Evolutionary conservation across 805 yeast species (phyloP).

Genomic region (Saccharomycopsis javanensis): DNA sequence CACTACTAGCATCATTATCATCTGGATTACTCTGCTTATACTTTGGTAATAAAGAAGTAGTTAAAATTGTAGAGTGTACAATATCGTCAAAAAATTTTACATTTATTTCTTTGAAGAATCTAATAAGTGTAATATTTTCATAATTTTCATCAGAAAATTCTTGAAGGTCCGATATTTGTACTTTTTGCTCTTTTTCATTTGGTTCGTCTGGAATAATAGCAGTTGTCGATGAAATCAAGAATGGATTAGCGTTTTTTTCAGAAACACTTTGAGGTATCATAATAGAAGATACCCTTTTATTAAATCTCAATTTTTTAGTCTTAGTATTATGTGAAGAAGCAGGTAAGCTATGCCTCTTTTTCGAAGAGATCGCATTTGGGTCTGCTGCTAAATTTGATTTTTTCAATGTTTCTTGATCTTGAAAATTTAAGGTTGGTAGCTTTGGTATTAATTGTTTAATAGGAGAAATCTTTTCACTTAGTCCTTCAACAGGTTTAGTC

Average conservation of each 20-base stretch:
- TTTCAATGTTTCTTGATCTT: constrained; percentile 8
- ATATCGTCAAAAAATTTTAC: constrained; percentile 39
- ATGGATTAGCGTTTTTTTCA: background rate
- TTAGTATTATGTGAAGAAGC: background rate
- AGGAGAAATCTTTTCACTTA: constrained; percentile 1
- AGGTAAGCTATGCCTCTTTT: constrained; percentile 10
- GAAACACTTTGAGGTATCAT: constrained; percentile 23
- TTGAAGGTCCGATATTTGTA: background rate
- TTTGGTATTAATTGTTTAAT: background rate
- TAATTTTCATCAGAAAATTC: constrained; percentile 20
- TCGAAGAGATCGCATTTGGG: background rate
- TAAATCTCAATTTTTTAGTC: constrained; percentile 3
- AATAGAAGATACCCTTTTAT: constrained; percentile 20
- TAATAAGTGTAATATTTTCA: constrained; percentile 29
- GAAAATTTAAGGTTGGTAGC: constrained; percentile 10
- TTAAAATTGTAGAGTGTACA: constrained; percentile 12
- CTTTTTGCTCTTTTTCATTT: constrained; percentile 15
- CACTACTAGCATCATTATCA: constrained; percentile 7
- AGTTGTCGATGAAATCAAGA: background rate
- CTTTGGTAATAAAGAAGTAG: constrained; percentile 17
- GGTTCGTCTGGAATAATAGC: background rate
- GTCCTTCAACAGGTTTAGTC: background rate
- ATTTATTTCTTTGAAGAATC: constrained; percentile 33
- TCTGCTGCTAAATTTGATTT: background rate
- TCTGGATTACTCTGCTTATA: no score